These are phyloP conservation scores for Pythium aquatile DNA, from an alignment of 352 stramenopile species.

Conservation along the genomic window DNA sequence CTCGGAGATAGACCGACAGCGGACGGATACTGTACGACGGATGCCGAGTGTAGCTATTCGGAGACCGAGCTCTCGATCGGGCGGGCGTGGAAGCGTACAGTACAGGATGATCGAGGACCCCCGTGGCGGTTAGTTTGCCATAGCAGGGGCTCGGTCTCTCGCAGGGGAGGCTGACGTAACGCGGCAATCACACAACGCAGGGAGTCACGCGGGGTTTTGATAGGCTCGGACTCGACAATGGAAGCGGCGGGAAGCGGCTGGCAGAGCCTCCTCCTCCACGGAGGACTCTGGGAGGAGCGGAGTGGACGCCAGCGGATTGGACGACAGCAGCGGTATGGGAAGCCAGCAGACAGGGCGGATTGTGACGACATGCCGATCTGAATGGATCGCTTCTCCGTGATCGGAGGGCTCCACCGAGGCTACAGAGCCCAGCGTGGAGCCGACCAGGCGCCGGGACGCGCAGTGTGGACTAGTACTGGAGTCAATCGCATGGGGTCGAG, in stretches of 20 bases:
- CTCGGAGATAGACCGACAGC: too few relatives aligned
- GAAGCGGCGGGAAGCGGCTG: background rate
- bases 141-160: background rate
- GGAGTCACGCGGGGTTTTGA: background rate
- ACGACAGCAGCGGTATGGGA: background rate
- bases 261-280: background rate
- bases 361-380: constrained; percentile 5
- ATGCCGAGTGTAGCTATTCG: background rate
- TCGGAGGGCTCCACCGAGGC: background rate
- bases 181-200: constrained; percentile 5
- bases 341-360: constrained; percentile 2
- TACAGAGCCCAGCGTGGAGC: background rate
- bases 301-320: background rate
- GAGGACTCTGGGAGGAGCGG: background rate
- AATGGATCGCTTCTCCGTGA: background rate
- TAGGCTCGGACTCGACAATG: constrained; percentile 1
- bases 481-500: background rate
- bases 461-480: background rate
- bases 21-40: background rate
- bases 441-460: background rate
- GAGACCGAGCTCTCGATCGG: background rate
- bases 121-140: background rate
- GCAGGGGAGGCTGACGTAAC: background rate
- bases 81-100: background rate
- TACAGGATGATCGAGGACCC: background rate